phyloP scores from a whole-genome alignment of 1,284 basidiomycete genomes.

The Microbotryum saponariae region DNA sequence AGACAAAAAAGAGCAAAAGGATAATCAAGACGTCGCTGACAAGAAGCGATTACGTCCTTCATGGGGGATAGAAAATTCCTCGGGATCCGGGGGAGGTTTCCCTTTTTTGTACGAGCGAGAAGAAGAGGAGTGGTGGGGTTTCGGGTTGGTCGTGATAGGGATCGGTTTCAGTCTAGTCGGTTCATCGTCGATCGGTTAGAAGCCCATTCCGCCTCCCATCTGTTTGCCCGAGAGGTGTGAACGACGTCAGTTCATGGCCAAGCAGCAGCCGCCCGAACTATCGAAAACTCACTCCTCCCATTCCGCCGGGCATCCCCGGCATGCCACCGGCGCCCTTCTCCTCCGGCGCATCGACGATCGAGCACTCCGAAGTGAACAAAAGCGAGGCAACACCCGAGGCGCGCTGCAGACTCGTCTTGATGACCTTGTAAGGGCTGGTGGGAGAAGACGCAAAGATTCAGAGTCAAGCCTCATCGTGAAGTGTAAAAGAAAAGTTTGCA shows the following conservation, averaged over 20 bases:
- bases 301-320: slow-evolving; percentile 42
- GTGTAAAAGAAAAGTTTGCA: neutral
- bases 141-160: no score
- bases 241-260: neutral
- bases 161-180: no score
- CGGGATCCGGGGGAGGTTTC: no score
- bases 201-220: slow-evolving; percentile 33
- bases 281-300: slow-evolving; percentile 42
- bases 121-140: no score
- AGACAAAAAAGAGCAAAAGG: no score
- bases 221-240: neutral
- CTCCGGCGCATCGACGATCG: slow-evolving; percentile 77
- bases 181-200: slow-evolving; percentile 14
- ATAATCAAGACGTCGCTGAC: no score
- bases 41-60: no score
- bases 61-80: no score
- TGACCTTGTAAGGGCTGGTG: slow-evolving; percentile 74
- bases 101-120: no score
- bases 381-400: slow-evolving; percentile 55
- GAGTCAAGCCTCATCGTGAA: neutral
- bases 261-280: neutral
- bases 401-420: slow-evolving; percentile 77
- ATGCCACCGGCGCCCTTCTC: slow-evolving; percentile 56
- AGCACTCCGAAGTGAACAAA: slow-evolving; percentile 86
- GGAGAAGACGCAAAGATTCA: neutral